Conservation (phyloP, 495 filamentous ascomycete species). For the Penicillium manginii region DNA sequence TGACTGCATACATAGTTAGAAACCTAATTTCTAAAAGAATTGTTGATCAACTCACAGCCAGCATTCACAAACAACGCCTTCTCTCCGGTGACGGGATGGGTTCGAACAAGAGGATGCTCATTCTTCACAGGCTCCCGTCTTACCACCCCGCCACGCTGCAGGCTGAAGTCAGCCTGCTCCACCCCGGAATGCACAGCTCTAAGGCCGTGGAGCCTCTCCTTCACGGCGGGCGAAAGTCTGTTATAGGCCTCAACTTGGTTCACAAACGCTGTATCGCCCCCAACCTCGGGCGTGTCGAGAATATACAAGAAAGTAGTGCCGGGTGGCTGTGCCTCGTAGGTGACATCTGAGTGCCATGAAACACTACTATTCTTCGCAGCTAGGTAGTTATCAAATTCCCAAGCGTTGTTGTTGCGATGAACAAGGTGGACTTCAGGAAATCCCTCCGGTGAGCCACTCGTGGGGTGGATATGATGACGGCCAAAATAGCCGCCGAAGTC, state of each 20-base stretch:
- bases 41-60: constrained; percentile 61
- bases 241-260: constrained; percentile 77
- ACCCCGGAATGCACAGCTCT: constrained; percentile 72
- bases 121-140: constrained; percentile 71
- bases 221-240: constrained; percentile 71
- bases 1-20: constrained; percentile 50
- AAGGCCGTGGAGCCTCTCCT: constrained; percentile 75
- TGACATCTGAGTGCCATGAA: constrained; percentile 82
- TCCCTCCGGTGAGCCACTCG: constrained; percentile 69
- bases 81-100: constrained; percentile 79
- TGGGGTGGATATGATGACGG: constrained; percentile 81
- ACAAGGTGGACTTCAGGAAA: constrained; percentile 80
- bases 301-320: constrained; percentile 83
- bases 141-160: constrained; percentile 60
- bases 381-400: constrained; percentile 60
- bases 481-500: constrained; percentile 81
- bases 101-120: constrained; percentile 77
- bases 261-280: constrained; percentile 79
- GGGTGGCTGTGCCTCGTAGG: constrained; percentile 82
- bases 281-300: constrained; percentile 73
- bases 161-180: constrained; percentile 68
- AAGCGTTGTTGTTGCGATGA: constrained; percentile 69
- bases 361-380: constrained; percentile 67
- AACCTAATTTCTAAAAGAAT: not conserved
- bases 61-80: constrained; percentile 81